Evolutionary conservation across 192 early-diverging fungal species (phyloP).

Genomic region (Jimgerdemannia lactiflua): DNA sequence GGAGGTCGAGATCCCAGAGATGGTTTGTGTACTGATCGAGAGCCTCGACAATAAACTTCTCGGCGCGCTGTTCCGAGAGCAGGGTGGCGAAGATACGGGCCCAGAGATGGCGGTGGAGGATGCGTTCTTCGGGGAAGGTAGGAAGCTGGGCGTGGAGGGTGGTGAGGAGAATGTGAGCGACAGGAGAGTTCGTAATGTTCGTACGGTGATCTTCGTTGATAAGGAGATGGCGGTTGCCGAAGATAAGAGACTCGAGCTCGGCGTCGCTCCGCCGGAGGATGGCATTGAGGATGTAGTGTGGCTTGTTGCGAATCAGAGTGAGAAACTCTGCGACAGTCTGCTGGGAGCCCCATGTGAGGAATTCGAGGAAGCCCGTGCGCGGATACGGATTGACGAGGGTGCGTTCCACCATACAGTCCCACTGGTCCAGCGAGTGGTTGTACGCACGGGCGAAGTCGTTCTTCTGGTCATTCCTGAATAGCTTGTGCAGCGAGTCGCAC

Average conservation of each 20-base stretch:
- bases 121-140: conserved; percentile 4
- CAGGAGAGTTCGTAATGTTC: conserved; percentile 12
- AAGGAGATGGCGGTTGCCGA: conserved; percentile 5
- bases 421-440: conserved; percentile 30
- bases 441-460: conserved; percentile 29
- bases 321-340: conserved; percentile 24
- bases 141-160: neutral
- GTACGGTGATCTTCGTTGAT: conserved; percentile 4
- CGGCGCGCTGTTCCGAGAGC: conserved; percentile 29
- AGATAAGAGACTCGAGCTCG: conserved; percentile 10
- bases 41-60: conserved; percentile 33
- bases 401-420: conserved; percentile 28
- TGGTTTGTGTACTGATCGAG: conserved; percentile 23
- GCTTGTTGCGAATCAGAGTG: conserved; percentile 23
- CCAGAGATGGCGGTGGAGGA: conserved; percentile 23
- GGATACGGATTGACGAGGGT: conserved; percentile 31
- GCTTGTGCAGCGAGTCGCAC: conserved; percentile 32
- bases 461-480: conserved; percentile 35
- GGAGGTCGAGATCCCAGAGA: conserved; percentile 20
- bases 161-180: neutral
- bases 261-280: neutral
- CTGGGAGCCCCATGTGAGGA: conserved; percentile 25
- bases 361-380: conserved; percentile 34
- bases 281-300: conserved; percentile 13
- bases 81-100: conserved; percentile 25